Evolutionary conservation across 2,329 filamentous ascomycete genomes (phyloP).

Genomic region (Pezicula radicicola): DNA sequence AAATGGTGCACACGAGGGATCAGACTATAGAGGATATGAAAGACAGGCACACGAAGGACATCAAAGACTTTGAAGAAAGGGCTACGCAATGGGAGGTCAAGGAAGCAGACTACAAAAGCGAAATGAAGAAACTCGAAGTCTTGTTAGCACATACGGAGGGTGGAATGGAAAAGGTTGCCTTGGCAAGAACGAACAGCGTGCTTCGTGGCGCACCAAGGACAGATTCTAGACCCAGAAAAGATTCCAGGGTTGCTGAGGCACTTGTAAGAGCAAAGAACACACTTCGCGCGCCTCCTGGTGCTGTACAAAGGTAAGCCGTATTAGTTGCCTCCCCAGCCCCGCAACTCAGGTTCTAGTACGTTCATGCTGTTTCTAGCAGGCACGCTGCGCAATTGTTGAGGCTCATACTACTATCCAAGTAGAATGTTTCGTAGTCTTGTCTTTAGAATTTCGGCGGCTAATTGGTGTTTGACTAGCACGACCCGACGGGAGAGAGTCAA

Average conservation of each 20-base stretch:
- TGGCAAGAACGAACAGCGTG: slow-evolving; percentile 25
- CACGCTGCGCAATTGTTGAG: too few species aligned
- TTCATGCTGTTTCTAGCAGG: too few species aligned
- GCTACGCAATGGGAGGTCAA: slow-evolving; percentile 23
- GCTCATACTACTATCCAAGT: too few species aligned
- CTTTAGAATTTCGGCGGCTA: too few species aligned
- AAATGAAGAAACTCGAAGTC: slow-evolving; percentile 28
- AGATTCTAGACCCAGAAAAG: background rate
- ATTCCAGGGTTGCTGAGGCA: slow-evolving; percentile 14
- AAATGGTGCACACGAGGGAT: slow-evolving; percentile 16
- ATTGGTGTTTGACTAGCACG: too few species aligned
- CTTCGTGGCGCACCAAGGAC: slow-evolving; percentile 17
- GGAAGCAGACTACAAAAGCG: slow-evolving; percentile 25
- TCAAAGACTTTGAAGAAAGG: slow-evolving; percentile 23
- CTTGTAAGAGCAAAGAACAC: slow-evolving; percentile 16
- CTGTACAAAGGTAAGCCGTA: background rate
- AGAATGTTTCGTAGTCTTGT: too few species aligned
- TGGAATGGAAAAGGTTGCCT: slow-evolving; percentile 25
- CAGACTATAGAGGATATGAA: slow-evolving; percentile 21
- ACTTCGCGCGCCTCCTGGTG: slow-evolving; percentile 14
- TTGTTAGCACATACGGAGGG: slow-evolving; percentile 24
- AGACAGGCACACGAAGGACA: slow-evolving; percentile 19
- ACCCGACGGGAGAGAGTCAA: too few species aligned
- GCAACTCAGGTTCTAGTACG: too few species aligned
- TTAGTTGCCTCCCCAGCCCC: background rate